These are phyloP conservation scores for Batkoa obscura DNA, from an alignment of 371 early-diverging fungal genomes.

Conservation along the genomic window DNA sequence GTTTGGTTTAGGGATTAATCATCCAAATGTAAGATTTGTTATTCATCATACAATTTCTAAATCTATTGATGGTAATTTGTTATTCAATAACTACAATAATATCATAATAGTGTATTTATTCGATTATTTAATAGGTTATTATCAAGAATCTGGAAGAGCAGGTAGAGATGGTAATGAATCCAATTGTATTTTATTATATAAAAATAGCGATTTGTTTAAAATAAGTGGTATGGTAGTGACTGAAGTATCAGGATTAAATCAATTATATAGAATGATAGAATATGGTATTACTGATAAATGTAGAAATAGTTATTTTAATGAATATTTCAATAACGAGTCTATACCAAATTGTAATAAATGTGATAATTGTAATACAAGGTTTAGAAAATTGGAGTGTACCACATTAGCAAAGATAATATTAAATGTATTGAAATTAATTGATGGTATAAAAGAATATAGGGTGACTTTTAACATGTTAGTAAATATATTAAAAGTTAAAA, in stretches of 20 bases:
- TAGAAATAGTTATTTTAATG: too few relatives aligned
- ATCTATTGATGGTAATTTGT: constrained; percentile 45
- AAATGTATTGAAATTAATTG: too few relatives aligned
- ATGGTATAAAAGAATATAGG: too few relatives aligned
- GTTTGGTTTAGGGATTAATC: constrained; percentile 99
- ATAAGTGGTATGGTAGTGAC: constrained; percentile 2
- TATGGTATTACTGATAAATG: too few relatives aligned
- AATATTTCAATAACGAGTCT: too few relatives aligned
- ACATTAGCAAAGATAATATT: too few relatives aligned
- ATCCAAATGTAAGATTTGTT: constrained; percentile 96
- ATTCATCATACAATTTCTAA: constrained; percentile 93
- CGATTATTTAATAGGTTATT: constrained; percentile 49
- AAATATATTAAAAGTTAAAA: too few relatives aligned
- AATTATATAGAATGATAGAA: neutral
- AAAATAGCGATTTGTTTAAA: constrained; percentile 38
- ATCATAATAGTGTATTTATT: neutral
- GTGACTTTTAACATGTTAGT: too few relatives aligned
- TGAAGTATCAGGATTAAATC: neutral
- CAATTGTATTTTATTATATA: constrained; percentile 78
- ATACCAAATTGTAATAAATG: too few relatives aligned
- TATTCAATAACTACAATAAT: neutral
- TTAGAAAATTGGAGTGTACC: too few relatives aligned
- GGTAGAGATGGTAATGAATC: constrained; percentile 91
- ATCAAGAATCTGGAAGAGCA: constrained; percentile 98
- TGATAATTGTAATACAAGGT: too few relatives aligned